Evolutionary conservation across 139 green algal species (phyloP).

Genomic region (Closterium sp.): DNA sequence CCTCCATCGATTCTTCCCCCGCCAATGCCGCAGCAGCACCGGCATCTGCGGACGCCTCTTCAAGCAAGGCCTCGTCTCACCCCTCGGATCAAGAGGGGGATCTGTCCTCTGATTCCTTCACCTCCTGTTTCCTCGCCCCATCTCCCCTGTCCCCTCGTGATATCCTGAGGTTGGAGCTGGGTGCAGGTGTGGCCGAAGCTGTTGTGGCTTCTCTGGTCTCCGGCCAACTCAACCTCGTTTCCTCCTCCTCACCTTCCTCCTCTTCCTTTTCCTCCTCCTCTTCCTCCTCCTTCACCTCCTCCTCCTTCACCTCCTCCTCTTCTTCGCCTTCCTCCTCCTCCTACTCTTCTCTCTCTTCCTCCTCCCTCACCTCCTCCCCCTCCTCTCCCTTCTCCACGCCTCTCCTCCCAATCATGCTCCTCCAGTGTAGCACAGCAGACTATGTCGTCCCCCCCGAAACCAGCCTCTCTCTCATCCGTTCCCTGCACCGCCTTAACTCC

Average conservation of each 20-base stretch:
- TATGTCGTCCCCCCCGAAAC: not conserved
- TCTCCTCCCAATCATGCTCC: not conserved
- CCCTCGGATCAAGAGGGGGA: not conserved
- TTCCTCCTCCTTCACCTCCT: not conserved
- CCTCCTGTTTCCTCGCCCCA: not conserved
- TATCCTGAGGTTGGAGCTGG: not conserved
- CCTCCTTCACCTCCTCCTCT: not conserved
- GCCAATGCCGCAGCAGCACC: not conserved
- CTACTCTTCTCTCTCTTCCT: not conserved
- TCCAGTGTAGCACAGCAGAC: not conserved
- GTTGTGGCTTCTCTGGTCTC: not conserved
- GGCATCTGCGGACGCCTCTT: not conserved
- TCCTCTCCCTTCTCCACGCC: not conserved
- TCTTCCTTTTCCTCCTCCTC: not conserved
- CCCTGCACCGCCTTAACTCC: not conserved
- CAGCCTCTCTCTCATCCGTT: not conserved
- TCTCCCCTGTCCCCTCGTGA: not conserved
- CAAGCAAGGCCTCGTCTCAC: not conserved
- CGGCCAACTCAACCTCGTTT: not conserved
- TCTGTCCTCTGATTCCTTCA: not conserved
- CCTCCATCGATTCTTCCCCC: not conserved
- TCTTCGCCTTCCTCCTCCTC: not conserved
- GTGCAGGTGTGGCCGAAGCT: not conserved
- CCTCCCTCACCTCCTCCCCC: not conserved
- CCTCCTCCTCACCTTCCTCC: not conserved